Evolutionary conservation across 306 rosid species (phyloP).

Genomic region (Cucumis cinereus): DNA sequence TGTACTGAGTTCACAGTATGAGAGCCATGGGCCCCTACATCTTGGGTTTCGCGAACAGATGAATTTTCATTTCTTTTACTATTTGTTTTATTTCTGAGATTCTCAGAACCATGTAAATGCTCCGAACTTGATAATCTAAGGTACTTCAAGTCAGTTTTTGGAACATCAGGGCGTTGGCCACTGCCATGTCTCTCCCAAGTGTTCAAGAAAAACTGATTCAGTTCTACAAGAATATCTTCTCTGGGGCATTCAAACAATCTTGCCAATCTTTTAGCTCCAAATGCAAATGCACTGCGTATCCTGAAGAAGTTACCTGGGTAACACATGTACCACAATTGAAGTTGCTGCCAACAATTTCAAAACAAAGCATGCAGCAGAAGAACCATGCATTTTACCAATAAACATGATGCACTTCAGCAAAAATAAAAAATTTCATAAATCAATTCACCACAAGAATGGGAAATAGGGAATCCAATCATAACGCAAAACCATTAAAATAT

Average conservation of each 20-base stretch:
- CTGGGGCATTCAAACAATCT: conserved; percentile 80
- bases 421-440: not conserved
- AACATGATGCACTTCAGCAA: not conserved
- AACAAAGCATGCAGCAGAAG: not conserved
- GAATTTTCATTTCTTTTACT: conserved; percentile 29
- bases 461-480: not conserved
- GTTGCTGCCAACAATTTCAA: not conserved
- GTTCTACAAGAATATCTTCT: conserved; percentile 58
- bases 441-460: not conserved
- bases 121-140: conserved; percentile 41
- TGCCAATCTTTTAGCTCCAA: conserved; percentile 84
- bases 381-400: not conserved
- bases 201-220: conserved; percentile 83
- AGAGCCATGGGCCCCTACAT: conserved; percentile 27
- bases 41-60: conserved; percentile 33
- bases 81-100: conserved; percentile 27
- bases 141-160: conserved; percentile 38
- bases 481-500: not conserved
- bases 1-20: conserved; percentile 35
- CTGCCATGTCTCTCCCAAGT: conserved; percentile 98
- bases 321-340: conserved; percentile 3
- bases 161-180: conserved; percentile 96
- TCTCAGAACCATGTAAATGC: conserved; percentile 38
- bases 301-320: conserved; percentile 90
- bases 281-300: conserved; percentile 96